phyloP scores from a whole-genome alignment of 164 flowering plant species.

The Liriodendron chinense region DNA sequence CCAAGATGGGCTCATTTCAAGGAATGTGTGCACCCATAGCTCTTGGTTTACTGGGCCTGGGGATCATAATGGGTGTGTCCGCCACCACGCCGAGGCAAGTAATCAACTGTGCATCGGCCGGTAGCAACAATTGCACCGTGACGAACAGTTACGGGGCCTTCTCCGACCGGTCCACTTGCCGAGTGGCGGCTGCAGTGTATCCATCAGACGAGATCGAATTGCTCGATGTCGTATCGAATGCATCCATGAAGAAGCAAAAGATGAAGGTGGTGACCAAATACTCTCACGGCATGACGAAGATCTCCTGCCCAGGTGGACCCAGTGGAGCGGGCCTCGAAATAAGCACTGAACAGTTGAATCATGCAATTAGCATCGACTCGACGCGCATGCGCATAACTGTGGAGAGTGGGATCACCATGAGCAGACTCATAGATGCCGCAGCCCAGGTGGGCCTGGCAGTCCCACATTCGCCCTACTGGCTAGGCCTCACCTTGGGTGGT shows the following conservation, averaged over 20 bases:
- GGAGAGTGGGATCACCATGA: slow-evolving; percentile 5
- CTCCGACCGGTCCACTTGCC: slow-evolving; percentile 39
- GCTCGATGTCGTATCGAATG: slow-evolving; percentile 26
- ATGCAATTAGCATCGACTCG: slow-evolving; percentile 12
- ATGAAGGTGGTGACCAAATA: slow-evolving; percentile 40
- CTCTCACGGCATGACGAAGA: slow-evolving; percentile 44
- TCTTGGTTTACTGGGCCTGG: not conserved
- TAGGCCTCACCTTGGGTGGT: not conserved
- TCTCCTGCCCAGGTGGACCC: slow-evolving; percentile 36
- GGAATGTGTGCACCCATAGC: not conserved
- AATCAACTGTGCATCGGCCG: slow-evolving; percentile 29
- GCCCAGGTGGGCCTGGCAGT: not conserved
- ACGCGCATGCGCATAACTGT: slow-evolving; percentile 19
- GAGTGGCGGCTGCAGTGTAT: slow-evolving; percentile 26
- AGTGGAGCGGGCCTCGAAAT: slow-evolving; percentile 14
- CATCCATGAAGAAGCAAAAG: slow-evolving; percentile 27
- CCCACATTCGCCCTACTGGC: slow-evolving; percentile 5
- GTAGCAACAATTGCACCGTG: slow-evolving; percentile 1
- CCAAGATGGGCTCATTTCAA: not conserved
- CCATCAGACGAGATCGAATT: slow-evolving; percentile 39
- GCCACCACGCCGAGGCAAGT: slow-evolving; percentile 33
- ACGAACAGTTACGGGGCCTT: slow-evolving; percentile 41
- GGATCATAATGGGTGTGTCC: not conserved
- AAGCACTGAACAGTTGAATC: slow-evolving; percentile 39
- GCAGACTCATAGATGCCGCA: not conserved